Conservation (phyloP, 208 protist genomes). For the Trypanosomatidae sp. region DNA sequence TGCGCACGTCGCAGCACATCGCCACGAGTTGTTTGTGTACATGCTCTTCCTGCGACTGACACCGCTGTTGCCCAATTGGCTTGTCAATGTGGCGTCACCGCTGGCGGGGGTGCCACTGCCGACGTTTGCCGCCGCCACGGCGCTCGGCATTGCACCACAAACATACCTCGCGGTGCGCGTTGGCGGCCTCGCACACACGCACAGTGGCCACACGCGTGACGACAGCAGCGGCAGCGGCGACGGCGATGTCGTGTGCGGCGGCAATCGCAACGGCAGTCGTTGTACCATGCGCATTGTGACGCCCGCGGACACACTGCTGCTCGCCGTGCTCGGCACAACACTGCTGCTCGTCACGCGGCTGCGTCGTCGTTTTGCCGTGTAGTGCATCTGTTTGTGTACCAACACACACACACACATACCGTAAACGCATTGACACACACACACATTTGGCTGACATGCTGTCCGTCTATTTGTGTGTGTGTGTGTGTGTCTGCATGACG, state of each 20-base stretch:
- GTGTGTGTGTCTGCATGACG: too few species aligned
- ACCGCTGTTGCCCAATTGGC: constrained; percentile 89
- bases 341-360: constrained; percentile 19
- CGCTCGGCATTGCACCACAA: constrained; percentile 80
- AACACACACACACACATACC: too few species aligned
- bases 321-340: constrained; percentile 27
- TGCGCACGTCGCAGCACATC: constrained; percentile 33
- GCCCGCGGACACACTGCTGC: constrained; percentile 50
- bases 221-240: not conserved
- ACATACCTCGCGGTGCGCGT: constrained; percentile 83
- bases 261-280: not conserved
- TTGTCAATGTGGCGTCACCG: constrained; percentile 87
- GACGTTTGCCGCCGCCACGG: constrained; percentile 64
- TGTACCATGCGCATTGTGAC: constrained; percentile 28
- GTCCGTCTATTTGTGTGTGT: too few species aligned
- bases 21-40: constrained; percentile 72
- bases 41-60: constrained; percentile 87
- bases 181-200: constrained; percentile 21
- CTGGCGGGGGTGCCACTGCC: constrained; percentile 50
- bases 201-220: not conserved
- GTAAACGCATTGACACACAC: too few species aligned
- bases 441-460: too few species aligned
- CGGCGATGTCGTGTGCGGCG: not conserved
- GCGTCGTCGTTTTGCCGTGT: too few species aligned
- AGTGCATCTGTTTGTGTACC: too few species aligned